These are phyloP conservation scores for Fusarium sterilihyphosum DNA, from an alignment of 2,329 filamentous ascomycete genomes.

Conservation along the genomic window DNA sequence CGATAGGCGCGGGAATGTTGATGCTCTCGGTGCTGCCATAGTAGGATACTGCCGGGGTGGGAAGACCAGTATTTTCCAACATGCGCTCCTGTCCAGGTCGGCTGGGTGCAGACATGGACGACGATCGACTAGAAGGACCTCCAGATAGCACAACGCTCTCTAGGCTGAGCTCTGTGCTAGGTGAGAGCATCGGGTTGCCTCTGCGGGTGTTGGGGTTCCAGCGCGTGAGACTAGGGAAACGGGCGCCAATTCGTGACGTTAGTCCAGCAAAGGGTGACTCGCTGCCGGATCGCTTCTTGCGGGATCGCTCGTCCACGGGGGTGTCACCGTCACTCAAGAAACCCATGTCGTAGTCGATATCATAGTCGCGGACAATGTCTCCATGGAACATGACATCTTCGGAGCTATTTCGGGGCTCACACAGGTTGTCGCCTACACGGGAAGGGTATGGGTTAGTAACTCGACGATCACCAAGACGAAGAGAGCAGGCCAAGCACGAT, in stretches of 20 bases:
- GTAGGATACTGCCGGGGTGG: slow-evolving; percentile 71
- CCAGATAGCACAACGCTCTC: slow-evolving; percentile 76
- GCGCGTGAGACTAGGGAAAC: slow-evolving; percentile 63
- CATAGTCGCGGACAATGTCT: slow-evolving; percentile 54
- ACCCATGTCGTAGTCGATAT: slow-evolving; percentile 72
- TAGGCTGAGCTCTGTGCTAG: slow-evolving; percentile 84
- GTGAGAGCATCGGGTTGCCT: slow-evolving; percentile 60
- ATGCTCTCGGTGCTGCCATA: slow-evolving; percentile 69
- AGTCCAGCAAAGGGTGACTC: slow-evolving; percentile 71
- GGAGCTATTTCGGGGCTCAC: slow-evolving; percentile 63
- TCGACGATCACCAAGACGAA: slow-evolving; percentile 8
- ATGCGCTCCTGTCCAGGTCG: slow-evolving; percentile 56
- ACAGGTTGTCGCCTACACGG: slow-evolving; percentile 67
- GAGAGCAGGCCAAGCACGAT: slow-evolving; percentile 3
- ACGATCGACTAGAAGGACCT: slow-evolving; percentile 79
- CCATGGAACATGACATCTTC: slow-evolving; percentile 50
- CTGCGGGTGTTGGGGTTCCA: slow-evolving; percentile 60
- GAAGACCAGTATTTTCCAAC: slow-evolving; percentile 64
- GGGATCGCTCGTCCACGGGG: slow-evolving; percentile 53
- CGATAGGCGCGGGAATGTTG: slow-evolving; percentile 58
- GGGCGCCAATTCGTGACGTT: slow-evolving; percentile 71
- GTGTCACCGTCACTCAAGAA: slow-evolving; percentile 73
- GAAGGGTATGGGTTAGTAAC: slow-evolving; percentile 24
- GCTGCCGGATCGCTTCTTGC: slow-evolving; percentile 65
- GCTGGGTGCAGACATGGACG: slow-evolving; percentile 75